phyloP scores from a whole-genome alignment of 2,329 filamentous ascomycete species.

The Sporothrix variecibatus region DNA sequence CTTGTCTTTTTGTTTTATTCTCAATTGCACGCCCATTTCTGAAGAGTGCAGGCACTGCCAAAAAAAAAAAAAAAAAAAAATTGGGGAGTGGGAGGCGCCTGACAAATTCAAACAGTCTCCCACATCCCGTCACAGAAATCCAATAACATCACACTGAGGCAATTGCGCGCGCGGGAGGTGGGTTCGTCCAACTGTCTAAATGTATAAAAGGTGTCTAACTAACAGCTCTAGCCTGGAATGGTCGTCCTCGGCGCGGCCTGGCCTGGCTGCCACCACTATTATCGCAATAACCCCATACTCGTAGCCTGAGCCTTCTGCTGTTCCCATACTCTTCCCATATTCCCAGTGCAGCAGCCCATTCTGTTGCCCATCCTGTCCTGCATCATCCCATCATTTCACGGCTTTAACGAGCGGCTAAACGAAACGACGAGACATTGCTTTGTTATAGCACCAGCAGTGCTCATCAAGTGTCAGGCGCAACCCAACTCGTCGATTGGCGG shows the following conservation, averaged over 20 bases:
- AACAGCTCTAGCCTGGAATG: background rate
- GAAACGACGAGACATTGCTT: background rate
- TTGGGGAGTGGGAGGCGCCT: background rate
- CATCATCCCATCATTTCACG: background rate
- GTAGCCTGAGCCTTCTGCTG: background rate
- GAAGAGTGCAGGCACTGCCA: background rate
- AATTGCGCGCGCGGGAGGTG: constrained; percentile 7
- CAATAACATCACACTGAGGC: constrained; percentile 9
- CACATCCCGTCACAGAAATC: background rate
- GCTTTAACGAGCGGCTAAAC: background rate
- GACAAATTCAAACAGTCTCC: constrained; percentile 8
- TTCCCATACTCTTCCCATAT: background rate
- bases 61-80: too few species aligned
- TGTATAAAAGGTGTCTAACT: background rate
- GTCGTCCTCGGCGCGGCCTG: background rate
- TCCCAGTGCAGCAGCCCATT: background rate
- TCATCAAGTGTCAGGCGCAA: background rate
- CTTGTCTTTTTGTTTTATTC: background rate
- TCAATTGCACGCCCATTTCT: background rate
- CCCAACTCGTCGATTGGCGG: background rate
- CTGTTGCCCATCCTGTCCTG: background rate
- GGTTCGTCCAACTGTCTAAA: background rate
- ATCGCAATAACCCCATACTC: too few species aligned
- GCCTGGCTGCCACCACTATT: too few species aligned
- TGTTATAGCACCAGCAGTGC: background rate